These are phyloP conservation scores for Sonneratia caseolaris DNA, from an alignment of 345 rosid genomes.

Conservation along the genomic window DNA sequence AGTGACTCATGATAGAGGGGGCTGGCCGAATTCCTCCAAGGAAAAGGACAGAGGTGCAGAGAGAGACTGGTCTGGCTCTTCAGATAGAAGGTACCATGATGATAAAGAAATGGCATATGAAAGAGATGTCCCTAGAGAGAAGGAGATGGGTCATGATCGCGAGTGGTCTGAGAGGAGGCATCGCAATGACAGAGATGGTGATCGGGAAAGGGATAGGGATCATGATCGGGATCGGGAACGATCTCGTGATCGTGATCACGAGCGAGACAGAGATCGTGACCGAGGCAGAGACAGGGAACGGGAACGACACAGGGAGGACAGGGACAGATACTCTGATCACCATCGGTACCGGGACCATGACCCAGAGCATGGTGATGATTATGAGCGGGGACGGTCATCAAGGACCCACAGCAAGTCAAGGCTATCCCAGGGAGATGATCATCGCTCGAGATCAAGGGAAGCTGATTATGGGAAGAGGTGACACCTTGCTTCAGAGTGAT, in stretches of 20 bases:
- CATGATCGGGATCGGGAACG: conserved; percentile 53
- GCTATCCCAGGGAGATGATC: conserved; percentile 51
- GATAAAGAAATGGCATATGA: conserved; percentile 56
- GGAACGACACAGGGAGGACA: conserved; percentile 52
- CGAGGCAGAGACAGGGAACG: conserved; percentile 44
- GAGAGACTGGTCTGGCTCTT: conserved; percentile 66
- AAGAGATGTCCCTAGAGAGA: conserved; percentile 51
- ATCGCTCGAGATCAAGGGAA: conserved; percentile 62
- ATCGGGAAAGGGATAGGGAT: conserved; percentile 56
- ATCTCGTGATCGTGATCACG: conserved; percentile 10
- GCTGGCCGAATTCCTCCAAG: conserved; percentile 37
- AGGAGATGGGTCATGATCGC: conserved; percentile 45
- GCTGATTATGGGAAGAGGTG: conserved; percentile 80
- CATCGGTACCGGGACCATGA: conserved; percentile 50
- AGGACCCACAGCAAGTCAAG: conserved; percentile 56
- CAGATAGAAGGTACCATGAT: conserved; percentile 63
- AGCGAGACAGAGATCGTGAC: conserved; percentile 25
- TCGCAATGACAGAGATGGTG: conserved; percentile 50
- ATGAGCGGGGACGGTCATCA: conserved; percentile 57
- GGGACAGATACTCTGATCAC: conserved; percentile 50
- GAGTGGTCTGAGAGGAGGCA: conserved; percentile 35
- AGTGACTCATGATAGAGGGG: conserved; percentile 54
- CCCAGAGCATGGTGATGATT: conserved; percentile 50
- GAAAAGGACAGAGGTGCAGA: conserved; percentile 64
- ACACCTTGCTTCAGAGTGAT: conserved; percentile 48